Percentiles rank a stretch among this genome's conserved stretches.
Evolutionary conservation across 2,329 filamentous ascomycete species (phyloP).

Genomic region (Penicillium sp.): DNA sequence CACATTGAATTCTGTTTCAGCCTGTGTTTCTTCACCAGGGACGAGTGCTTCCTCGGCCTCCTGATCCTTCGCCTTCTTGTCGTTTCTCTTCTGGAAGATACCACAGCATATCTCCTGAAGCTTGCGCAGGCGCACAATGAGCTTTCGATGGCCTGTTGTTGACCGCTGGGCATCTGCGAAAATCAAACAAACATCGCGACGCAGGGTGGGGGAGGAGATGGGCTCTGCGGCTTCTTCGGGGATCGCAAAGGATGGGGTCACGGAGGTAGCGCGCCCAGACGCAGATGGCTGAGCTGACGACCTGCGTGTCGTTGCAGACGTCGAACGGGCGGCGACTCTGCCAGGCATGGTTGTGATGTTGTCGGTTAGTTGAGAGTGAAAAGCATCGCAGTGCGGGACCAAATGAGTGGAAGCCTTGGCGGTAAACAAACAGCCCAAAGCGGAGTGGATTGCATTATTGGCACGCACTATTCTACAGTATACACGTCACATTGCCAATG

Average conservation of each 20-base stretch:
- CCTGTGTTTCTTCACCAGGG: slow-evolving; percentile 64
- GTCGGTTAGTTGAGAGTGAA: slow-evolving; percentile 20
- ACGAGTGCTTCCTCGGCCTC: slow-evolving; percentile 50
- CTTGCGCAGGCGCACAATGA: slow-evolving; percentile 84
- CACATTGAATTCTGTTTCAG: slow-evolving; percentile 82
- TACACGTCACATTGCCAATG: not conserved
- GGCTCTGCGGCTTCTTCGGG: slow-evolving; percentile 62
- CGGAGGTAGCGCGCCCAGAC: slow-evolving; percentile 77
- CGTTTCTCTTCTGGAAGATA: slow-evolving; percentile 47
- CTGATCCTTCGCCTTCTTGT: slow-evolving; percentile 50
- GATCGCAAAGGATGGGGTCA: slow-evolving; percentile 46
- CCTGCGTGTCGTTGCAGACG: slow-evolving; percentile 39
- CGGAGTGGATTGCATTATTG: slow-evolving; percentile 22
- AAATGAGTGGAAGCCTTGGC: slow-evolving; percentile 22
- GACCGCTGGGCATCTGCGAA: slow-evolving; percentile 85
- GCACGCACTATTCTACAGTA: not conserved
- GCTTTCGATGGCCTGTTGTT: slow-evolving; percentile 85
- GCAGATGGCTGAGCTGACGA: slow-evolving; percentile 66
- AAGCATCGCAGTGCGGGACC: slow-evolving; percentile 24
- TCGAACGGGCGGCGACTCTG: slow-evolving; percentile 43
- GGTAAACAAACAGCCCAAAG: slow-evolving; percentile 46
- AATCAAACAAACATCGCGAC: slow-evolving; percentile 70
- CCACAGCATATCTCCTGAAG: slow-evolving; percentile 81
- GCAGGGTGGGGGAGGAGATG: slow-evolving; percentile 57
- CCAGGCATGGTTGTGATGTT: slow-evolving; percentile 38